Evolutionary conservation across 768 basidiomycete genomes (phyloP).

Genomic region (Lentinula raphanica): DNA sequence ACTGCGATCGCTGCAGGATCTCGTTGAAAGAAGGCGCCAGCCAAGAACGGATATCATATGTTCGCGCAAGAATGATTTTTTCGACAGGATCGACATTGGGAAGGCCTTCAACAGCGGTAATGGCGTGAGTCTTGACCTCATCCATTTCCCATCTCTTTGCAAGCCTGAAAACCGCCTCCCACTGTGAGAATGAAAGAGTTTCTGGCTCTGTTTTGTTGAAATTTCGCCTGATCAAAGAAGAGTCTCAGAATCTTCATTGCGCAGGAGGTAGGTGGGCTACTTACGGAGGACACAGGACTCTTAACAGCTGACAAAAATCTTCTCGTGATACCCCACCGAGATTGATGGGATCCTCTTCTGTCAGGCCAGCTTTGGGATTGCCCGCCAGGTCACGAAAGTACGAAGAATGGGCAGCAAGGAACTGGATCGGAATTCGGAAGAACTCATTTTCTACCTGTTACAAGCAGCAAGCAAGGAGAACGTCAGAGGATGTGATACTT

Average conservation of each 20-base stretch:
- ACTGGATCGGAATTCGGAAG: background rate
- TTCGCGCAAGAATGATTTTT: background rate
- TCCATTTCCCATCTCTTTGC: constrained; percentile 1
- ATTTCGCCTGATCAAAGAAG: background rate
- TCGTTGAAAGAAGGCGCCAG: background rate
- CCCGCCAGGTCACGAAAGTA: background rate
- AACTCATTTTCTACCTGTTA: background rate
- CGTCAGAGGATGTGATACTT: background rate
- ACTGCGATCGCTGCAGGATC: background rate
- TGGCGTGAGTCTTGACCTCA: background rate
- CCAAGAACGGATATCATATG: background rate
- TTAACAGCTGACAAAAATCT: constrained; percentile 2
- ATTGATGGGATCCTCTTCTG: background rate
- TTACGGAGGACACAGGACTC: constrained; percentile 1
- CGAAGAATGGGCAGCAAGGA: background rate
- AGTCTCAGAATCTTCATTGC: no score
- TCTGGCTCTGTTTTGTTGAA: background rate
- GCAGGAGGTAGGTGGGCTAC: no score
- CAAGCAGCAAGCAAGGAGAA: background rate
- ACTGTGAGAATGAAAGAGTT: background rate
- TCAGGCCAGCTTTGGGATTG: background rate
- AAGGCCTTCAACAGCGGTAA: background rate
- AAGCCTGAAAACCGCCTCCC: background rate
- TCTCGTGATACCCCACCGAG: background rate
- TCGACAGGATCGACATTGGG: background rate